Percentiles rank a stretch among this genome's conserved stretches.
Evolutionary conservation across 192 early-diverging fungal species (phyloP).

Genomic region (Backusella luteola): DNA sequence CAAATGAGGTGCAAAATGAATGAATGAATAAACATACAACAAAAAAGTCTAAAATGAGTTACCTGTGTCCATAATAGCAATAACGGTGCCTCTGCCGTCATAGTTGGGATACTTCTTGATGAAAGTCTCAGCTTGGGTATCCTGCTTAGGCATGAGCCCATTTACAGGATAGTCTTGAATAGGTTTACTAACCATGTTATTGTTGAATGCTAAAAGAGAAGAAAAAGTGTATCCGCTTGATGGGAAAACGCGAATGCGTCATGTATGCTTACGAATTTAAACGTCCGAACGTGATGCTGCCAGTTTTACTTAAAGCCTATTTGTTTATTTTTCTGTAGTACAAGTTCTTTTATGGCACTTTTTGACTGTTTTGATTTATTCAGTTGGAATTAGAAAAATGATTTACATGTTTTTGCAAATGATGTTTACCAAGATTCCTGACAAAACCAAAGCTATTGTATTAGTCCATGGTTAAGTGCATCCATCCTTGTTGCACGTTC

Average conservation of each 20-base stretch:
- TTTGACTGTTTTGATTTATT: no score
- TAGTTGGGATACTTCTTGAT: conserved; percentile 78
- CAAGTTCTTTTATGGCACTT: no score
- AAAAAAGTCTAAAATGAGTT: background rate
- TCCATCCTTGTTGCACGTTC: no score
- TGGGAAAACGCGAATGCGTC: conserved; percentile 1
- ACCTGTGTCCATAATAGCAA: conserved; percentile 91
- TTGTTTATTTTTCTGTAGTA: background rate
- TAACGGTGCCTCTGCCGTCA: conserved; percentile 87
- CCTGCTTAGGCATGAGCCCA: conserved; percentile 67
- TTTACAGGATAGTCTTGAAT: conserved; percentile 53
- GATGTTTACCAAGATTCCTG: no score
- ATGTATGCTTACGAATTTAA: background rate
- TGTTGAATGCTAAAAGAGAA: background rate
- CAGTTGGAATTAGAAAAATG: no score
- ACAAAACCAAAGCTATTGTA: no score
- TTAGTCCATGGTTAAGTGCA: no score
- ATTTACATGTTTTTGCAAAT: no score
- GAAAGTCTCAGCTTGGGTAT: conserved; percentile 84
- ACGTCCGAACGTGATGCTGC: background rate
- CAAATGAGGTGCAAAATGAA: background rate
- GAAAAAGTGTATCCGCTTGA: background rate
- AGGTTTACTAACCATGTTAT: conserved; percentile 11
- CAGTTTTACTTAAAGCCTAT: background rate
- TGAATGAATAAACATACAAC: background rate